Evolutionary conservation across 192 early-diverging fungal species (phyloP).

Genomic region (Allomyces javanicus): DNA sequence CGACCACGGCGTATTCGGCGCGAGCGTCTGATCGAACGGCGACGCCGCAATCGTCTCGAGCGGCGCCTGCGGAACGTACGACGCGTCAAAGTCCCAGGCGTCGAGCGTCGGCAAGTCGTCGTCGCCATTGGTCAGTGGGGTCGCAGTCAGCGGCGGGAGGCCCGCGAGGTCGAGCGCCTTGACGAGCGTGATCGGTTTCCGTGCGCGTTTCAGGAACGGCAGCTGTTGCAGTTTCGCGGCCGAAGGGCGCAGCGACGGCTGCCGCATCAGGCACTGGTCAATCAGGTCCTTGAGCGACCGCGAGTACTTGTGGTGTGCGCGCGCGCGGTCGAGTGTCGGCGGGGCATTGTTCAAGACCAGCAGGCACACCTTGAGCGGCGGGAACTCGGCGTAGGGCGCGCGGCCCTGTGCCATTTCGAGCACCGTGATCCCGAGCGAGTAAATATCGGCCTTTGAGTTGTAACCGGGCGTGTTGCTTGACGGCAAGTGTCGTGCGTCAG

Average conservation of each 20-base stretch:
- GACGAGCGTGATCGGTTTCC: no score
- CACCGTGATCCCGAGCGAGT: slow-evolving; percentile 35
- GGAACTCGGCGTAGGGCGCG: slow-evolving; percentile 36
- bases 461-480: slow-evolving; percentile 7
- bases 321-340: slow-evolving; percentile 58
- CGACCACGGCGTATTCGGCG: no score
- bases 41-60: no score
- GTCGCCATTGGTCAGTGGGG: no score
- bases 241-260: slow-evolving; percentile 36
- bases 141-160: no score
- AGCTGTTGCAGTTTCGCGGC: neutral
- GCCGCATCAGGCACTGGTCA: slow-evolving; percentile 55
- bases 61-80: no score
- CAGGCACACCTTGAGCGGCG: slow-evolving; percentile 18
- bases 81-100: no score
- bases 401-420: slow-evolving; percentile 30
- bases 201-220: slow-evolving; percentile 1
- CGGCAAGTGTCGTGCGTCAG: no score
- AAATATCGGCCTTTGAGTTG: slow-evolving; percentile 31
- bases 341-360: slow-evolving; percentile 48
- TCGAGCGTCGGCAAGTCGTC: no score
- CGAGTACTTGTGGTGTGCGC: slow-evolving; percentile 48
- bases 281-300: slow-evolving; percentile 75
- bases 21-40: no score
- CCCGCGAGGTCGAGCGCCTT: no score